Percentiles rank a stretch among this genome's conserved stretches.
phyloP scores from a whole-genome alignment of 1,139 yeast species.

The Geotrichum candidum region DNA sequence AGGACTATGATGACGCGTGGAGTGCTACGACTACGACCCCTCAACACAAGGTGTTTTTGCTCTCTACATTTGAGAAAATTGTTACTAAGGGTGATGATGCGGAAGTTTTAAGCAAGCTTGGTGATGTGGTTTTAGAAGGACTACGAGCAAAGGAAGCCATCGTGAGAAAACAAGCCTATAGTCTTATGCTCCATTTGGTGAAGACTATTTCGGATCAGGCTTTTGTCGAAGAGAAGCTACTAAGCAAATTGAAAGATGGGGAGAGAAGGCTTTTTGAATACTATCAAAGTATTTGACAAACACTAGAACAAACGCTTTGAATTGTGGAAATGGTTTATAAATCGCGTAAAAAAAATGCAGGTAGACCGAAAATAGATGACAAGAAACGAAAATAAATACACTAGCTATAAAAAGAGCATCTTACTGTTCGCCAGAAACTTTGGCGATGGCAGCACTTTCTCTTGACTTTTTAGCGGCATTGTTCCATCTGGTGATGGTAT shows the following conservation, averaged over 20 bases:
- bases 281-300: not conserved
- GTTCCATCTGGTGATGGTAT: slow-evolving; percentile 37
- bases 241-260: slow-evolving; percentile 7
- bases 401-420: not conserved
- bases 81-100: not conserved
- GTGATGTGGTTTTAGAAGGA: not conserved
- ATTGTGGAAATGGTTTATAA: not conserved
- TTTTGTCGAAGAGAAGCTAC: not conserved
- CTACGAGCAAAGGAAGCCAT: slow-evolving; percentile 6
- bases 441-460: slow-evolving; percentile 28
- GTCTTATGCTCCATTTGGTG: slow-evolving; percentile 4
- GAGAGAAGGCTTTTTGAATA: slow-evolving; percentile 10
- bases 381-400: not conserved
- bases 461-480: slow-evolving; percentile 38
- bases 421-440: slow-evolving; percentile 20
- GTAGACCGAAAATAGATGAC: not conserved
- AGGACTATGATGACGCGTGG: slow-evolving; percentile 4
- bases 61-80: slow-evolving; percentile 2
- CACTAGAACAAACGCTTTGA: not conserved
- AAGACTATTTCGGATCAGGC: not conserved
- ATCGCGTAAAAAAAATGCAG: not conserved
- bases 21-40: slow-evolving; percentile 3
- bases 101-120: not conserved
- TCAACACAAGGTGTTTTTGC: slow-evolving; percentile 7
- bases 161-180: slow-evolving; percentile 9